Base-by-base conservation (phyloP, 148 eudicot species). In the Persicaria maculosa region DNA sequence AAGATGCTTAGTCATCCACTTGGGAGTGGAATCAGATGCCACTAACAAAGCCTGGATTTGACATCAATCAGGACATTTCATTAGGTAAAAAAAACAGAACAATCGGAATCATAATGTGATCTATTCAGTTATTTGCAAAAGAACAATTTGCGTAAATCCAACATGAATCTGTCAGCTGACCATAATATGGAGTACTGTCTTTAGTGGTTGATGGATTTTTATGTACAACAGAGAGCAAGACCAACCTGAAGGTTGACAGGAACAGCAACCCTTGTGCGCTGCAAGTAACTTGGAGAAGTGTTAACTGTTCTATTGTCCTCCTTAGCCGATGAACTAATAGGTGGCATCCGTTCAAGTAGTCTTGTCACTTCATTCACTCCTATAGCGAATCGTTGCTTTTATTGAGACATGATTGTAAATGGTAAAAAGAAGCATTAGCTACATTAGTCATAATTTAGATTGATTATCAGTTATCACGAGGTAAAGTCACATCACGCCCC, bases 341-440 rank as follows among this genome's bases (percentile, higher is more conserved):
- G 81, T 6, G 82, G 84, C 92, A 85, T 85, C 48, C 92, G 81
- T 78, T 94, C 93, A 57, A 94, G 98, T 48, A 84, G 77, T 50
- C 97, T 90, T 0, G 98, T 94, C 50, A 94, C 97, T 76, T 94
- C 97, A 75, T 94, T 94, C 43, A 94, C 85, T 57, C 98, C 98
- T 0, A 92, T 74, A 9, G 91, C 88, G 78, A 92, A 94, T 14
- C 85, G 93, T 81, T 86, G 88, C 96, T 92, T 78, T 75, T 47
- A 36, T 25, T 62, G 16, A 31, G 7, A 40, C 20, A 62, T 44
- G 67, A 61, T 6, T 44, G 43, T 16, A 50, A 11, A 47, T 16
- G 4, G 43, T 43, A 46, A 79, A 22, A 7, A 46, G 52, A 11
- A 45, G 12, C 19, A 50, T 17, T 43, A 50, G 47, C 61, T 46